Evolutionary conservation across 441 rosid genomes (phyloP).

Genomic region (Populus hybrid): DNA sequence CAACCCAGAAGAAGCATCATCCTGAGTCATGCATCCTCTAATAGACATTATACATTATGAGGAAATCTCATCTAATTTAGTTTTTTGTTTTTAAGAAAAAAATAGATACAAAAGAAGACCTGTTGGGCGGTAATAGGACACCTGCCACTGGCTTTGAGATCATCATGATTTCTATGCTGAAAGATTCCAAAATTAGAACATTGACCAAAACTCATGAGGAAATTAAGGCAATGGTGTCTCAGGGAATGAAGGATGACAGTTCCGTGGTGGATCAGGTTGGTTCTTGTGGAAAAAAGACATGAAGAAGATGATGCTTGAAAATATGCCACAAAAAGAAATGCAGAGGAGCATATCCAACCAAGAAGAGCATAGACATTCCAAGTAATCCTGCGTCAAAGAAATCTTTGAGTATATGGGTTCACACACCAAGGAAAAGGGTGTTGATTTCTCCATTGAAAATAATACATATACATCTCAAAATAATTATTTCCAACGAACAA

Average conservation of each 20-base stretch:
- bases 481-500: not conserved
- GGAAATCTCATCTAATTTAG: not conserved
- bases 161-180: constrained; percentile 33
- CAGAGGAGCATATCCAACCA: constrained; percentile 47
- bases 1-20: not conserved
- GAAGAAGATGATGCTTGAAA: constrained; percentile 35
- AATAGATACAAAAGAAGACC: not conserved
- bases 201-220: constrained; percentile 54
- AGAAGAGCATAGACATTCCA: constrained; percentile 46
- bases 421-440: constrained; percentile 16
- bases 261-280: constrained; percentile 44
- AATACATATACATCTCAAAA: not conserved
- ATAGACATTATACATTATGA: not conserved
- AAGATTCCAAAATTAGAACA: constrained; percentile 54
- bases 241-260: constrained; percentile 48
- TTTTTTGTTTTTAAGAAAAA: not conserved
- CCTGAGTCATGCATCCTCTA: not conserved
- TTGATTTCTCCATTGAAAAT: not conserved
- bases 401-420: constrained; percentile 57
- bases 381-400: constrained; percentile 85
- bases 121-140: not conserved
- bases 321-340: constrained; percentile 41
- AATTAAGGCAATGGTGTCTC: constrained; percentile 29
- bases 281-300: constrained; percentile 49
- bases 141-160: constrained; percentile 6